Evolutionary conservation across 176 grass and related monocot genomes (phyloP).

Genomic region (Bonia amplexicaulis): DNA sequence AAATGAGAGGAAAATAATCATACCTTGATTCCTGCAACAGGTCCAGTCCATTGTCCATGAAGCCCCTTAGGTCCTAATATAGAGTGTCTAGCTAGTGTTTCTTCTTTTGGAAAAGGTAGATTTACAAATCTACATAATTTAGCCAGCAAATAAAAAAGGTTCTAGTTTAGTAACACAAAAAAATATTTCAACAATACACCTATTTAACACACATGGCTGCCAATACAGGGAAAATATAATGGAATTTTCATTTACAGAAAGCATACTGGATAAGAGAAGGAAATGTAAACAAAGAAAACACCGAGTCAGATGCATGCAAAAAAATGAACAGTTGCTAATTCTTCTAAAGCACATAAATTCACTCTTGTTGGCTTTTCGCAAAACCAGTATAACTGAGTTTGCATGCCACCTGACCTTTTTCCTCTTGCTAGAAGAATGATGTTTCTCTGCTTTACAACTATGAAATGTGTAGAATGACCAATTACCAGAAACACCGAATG

Average conservation of each 20-base stretch:
- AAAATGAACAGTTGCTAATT: not conserved
- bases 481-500: not conserved
- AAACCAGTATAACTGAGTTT: not conserved
- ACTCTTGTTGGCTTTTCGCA: not conserved
- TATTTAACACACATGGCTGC: slow-evolving; percentile 21
- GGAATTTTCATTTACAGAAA: not conserved
- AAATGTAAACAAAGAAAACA: slow-evolving; percentile 8
- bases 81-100: slow-evolving; percentile 95
- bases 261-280: not conserved
- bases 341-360: not conserved
- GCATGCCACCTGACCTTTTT: not conserved
- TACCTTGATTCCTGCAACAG: slow-evolving; percentile 82
- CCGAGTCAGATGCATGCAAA: not conserved
- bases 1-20: slow-evolving; percentile 27
- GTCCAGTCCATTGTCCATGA: slow-evolving; percentile 55
- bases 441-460: slow-evolving; percentile 19
- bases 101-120: slow-evolving; percentile 83
- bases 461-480: not conserved
- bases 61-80: slow-evolving; percentile 98
- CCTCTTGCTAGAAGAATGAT: slow-evolving; percentile 7
- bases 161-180: slow-evolving; percentile 4
- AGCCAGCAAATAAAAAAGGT: not conserved
- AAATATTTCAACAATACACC: not conserved
- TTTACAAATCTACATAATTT: slow-evolving; percentile 64
- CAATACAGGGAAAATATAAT: not conserved